Evolutionary conservation across 2,329 filamentous ascomycete species (phyloP).

Genomic region (Escovopsis sp.): DNA sequence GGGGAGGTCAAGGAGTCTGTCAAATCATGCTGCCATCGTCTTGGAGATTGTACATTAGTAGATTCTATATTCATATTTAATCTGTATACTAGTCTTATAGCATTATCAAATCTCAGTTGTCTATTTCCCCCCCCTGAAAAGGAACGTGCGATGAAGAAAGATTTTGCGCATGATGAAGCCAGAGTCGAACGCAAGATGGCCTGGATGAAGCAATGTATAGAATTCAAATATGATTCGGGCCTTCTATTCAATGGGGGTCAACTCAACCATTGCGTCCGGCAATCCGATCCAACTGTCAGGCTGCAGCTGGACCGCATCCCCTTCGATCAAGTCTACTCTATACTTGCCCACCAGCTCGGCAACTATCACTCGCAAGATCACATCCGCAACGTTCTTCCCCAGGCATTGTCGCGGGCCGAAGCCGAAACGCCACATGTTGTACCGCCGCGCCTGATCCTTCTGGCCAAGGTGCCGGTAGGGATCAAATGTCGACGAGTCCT

Average conservation of each 20-base stretch:
- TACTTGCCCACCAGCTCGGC: conserved; percentile 1
- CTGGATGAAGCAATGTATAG: too few relatives aligned
- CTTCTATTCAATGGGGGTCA: not conserved
- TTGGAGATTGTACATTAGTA: too few relatives aligned
- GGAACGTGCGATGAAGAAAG: too few relatives aligned
- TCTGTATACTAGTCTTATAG: too few relatives aligned
- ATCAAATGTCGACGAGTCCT: not conserved
- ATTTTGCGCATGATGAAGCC: too few relatives aligned
- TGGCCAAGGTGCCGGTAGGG: not conserved
- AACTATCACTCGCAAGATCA: conserved; percentile 1
- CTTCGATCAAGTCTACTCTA: not conserved
- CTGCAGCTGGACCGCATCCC: conserved; percentile 1
- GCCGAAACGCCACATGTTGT: conserved; percentile 6
- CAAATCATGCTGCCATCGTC: too few relatives aligned
- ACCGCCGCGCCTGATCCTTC: not conserved
- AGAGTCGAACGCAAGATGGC: too few relatives aligned
- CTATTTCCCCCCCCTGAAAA: too few relatives aligned
- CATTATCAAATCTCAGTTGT: too few relatives aligned
- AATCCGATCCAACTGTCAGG: conserved; percentile 5
- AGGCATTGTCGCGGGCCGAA: conserved; percentile 5
- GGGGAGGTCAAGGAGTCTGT: too few relatives aligned
- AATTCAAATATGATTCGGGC: too few relatives aligned
- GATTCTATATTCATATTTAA: too few relatives aligned
- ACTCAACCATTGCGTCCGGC: not conserved
- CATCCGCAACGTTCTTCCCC: conserved; percentile 3